Conservation (phyloP, 2,329 filamentous ascomycete genomes). For the Hypocrella siamensis region DNA sequence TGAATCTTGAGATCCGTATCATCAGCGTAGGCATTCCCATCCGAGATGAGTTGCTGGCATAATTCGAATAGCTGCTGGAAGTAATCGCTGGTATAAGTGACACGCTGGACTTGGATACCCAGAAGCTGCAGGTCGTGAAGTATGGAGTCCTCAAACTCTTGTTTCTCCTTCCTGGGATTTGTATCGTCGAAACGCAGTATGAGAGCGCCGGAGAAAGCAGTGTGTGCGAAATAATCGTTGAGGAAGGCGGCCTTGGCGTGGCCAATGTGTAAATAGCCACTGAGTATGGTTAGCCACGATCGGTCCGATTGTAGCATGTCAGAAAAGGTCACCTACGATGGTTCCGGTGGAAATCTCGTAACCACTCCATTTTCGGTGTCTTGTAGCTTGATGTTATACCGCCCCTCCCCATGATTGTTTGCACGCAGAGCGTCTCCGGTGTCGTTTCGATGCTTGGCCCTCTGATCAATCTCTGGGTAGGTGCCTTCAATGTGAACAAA, state of each 20-base stretch:
- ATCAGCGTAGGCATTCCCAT: conserved; percentile 74
- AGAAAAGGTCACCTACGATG: conserved; percentile 29
- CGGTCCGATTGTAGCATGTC: background rate
- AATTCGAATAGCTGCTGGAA: conserved; percentile 74
- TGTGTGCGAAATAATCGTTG: conserved; percentile 87
- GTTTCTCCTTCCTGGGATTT: conserved; percentile 83
- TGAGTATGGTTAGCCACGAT: background rate
- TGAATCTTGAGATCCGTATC: conserved; percentile 76
- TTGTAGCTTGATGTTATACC: conserved; percentile 63
- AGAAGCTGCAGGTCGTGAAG: conserved; percentile 72
- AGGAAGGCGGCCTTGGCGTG: conserved; percentile 78
- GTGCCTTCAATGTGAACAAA: background rate
- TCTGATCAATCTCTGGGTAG: background rate
- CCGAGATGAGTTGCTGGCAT: conserved; percentile 61
- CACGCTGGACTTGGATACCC: conserved; percentile 66
- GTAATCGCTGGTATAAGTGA: conserved; percentile 78
- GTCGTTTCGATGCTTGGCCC: background rate
- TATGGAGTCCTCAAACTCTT: conserved; percentile 80
- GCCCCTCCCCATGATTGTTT: background rate
- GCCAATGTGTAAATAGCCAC: conserved; percentile 73
- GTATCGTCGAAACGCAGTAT: conserved; percentile 85
- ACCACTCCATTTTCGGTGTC: conserved; percentile 70
- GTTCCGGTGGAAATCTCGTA: conserved; percentile 76
- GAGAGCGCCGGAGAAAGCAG: conserved; percentile 70
- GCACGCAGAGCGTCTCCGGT: background rate